A percentile compares a stretch with the other conserved stretches of the same genome.
These are phyloP conservation scores for Penicillium sp. DNA, from an alignment of 2,329 filamentous ascomycete species.

Conservation along the genomic window DNA sequence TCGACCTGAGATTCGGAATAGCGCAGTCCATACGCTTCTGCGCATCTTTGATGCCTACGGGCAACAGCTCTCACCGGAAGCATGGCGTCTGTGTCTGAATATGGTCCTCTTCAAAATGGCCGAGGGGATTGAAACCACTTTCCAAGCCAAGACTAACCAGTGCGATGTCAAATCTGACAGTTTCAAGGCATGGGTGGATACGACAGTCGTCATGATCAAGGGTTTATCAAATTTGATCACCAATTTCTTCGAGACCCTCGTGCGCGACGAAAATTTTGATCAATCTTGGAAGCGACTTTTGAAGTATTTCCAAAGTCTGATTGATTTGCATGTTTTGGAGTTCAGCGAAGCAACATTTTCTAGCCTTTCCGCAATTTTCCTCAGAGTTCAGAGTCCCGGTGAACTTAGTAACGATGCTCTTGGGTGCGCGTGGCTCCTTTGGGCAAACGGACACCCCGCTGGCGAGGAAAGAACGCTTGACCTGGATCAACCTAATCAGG, in stretches of 20 bases:
- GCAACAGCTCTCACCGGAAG: constrained; percentile 70
- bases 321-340: constrained; percentile 64
- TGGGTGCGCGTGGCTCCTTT: constrained; percentile 66
- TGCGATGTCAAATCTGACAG: constrained; percentile 28
- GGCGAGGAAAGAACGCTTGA: constrained; percentile 45
- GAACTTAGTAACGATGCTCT: constrained; percentile 51
- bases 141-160: constrained; percentile 15
- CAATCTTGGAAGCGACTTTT: constrained; percentile 74
- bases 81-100: constrained; percentile 81
- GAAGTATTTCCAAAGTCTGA: constrained; percentile 63
- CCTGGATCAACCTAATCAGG: constrained; percentile 66
- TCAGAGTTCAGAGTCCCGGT: constrained; percentile 46
- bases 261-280: constrained; percentile 64
- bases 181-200: constrained; percentile 66
- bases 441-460: constrained; percentile 65
- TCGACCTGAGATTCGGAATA: constrained; percentile 48
- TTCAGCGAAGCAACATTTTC: constrained; percentile 71
- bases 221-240: constrained; percentile 72
- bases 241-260: constrained; percentile 72
- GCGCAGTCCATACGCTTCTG: constrained; percentile 83
- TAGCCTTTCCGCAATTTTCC: constrained; percentile 63
- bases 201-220: constrained; percentile 69
- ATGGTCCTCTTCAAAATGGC: constrained; percentile 78
- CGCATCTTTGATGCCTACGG: constrained; percentile 91
- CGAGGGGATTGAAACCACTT: constrained; percentile 63